These are phyloP conservation scores for Fermentozyma sake DNA, from an alignment of 1,139 yeast genomes.

Conservation along the genomic window DNA sequence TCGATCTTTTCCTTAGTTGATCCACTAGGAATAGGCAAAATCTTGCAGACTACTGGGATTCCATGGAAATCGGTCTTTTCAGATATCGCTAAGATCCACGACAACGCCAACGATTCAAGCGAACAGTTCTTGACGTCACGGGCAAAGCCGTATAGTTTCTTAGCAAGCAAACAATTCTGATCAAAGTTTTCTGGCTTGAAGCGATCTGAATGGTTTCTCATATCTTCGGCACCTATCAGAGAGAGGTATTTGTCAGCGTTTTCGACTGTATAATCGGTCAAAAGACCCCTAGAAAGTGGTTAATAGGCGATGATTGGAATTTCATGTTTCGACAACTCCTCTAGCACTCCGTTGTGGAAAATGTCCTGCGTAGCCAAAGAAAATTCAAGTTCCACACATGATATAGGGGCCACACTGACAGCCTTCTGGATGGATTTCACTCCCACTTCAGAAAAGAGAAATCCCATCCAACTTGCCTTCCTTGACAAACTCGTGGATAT, in stretches of 20 bases:
- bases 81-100: constrained; percentile 53
- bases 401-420: constrained; percentile 44
- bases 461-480: constrained; percentile 58
- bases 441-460: constrained; percentile 65
- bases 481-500: constrained; percentile 47
- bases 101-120: constrained; percentile 63
- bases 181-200: constrained; percentile 52
- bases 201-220: constrained; percentile 45
- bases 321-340: constrained; percentile 37
- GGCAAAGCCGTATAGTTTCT: constrained; percentile 40
- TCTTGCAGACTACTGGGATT: constrained; percentile 43
- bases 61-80: constrained; percentile 21
- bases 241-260: constrained; percentile 16
- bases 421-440: constrained; percentile 57
- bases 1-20: constrained; percentile 51
- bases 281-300: constrained; percentile 70
- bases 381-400: constrained; percentile 69
- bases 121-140: constrained; percentile 41
- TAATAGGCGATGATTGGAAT: constrained; percentile 73
- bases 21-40: constrained; percentile 77
- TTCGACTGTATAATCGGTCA: constrained; percentile 54
- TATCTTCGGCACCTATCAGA: neutral
- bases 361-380: constrained; percentile 61
- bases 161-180: constrained; percentile 45
- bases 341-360: constrained; percentile 54